Evolutionary conservation across 805 yeast genomes (phyloP).

Genomic region (Sungouiozyma ichnusensis): DNA sequence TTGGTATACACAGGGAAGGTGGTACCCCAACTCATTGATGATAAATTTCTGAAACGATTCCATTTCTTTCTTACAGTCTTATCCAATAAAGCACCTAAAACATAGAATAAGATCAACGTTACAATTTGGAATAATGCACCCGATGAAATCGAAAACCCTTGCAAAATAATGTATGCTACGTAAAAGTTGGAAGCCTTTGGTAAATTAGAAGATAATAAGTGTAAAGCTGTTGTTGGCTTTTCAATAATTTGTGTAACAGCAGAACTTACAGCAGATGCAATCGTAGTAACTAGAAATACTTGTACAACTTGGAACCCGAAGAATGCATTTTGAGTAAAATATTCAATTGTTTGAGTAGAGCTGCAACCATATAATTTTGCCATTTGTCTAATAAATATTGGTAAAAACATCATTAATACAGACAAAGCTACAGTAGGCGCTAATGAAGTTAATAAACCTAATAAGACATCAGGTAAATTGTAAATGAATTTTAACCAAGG

Average conservation of each 20-base stretch:
- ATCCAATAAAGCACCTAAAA: conserved; percentile 48
- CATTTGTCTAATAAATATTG: conserved; percentile 53
- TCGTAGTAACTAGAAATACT: conserved; percentile 58
- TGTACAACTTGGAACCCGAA: conserved; percentile 64
- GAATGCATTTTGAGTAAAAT: conserved; percentile 55
- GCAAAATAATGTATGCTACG: conserved; percentile 56
- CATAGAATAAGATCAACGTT: conserved; percentile 47
- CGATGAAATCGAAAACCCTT: conserved; percentile 57
- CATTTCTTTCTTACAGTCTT: conserved; percentile 58
- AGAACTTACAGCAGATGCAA: conserved; percentile 63
- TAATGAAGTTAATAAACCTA: conserved; percentile 59
- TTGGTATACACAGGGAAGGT: conserved; percentile 66
- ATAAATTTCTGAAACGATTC: conserved; percentile 45
- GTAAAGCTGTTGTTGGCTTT: conserved; percentile 49
- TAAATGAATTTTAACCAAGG: conserved; percentile 48
- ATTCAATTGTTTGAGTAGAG: conserved; percentile 47
- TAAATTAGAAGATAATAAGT: conserved; percentile 49
- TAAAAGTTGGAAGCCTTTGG: conserved; percentile 69
- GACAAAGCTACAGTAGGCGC: conserved; percentile 60
- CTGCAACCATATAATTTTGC: conserved; percentile 51
- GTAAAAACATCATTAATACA: conserved; percentile 54
- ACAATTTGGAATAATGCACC: conserved; percentile 56
- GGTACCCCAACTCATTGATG: conserved; percentile 60
- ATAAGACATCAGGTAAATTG: conserved; percentile 40
- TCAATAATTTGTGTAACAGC: conserved; percentile 52